These are phyloP conservation scores for Backusella psychrophila DNA, from an alignment of 192 early-diverging fungal species.

Conservation along the genomic window DNA sequence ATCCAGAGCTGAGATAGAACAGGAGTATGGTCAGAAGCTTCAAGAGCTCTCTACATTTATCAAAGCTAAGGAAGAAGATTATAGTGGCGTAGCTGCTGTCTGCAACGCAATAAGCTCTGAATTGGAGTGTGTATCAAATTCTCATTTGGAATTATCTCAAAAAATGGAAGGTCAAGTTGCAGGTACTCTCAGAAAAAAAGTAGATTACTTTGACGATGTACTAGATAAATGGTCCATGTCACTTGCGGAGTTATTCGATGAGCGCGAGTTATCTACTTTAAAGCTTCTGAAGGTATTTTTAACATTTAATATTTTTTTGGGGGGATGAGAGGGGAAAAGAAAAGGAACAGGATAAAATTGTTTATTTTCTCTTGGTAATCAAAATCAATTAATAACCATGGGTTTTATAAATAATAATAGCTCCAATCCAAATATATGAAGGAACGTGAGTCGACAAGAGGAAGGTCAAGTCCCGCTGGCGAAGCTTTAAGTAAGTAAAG, in stretches of 20 bases:
- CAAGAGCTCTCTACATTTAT: neutral
- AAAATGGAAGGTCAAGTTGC: conserved; percentile 9
- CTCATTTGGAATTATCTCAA: conserved; percentile 17
- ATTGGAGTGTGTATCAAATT: conserved; percentile 11
- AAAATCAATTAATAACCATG: neutral
- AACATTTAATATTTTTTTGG: neutral
- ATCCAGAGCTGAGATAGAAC: conserved; percentile 1
- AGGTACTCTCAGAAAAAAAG: neutral
- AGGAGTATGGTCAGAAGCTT: conserved; percentile 19
- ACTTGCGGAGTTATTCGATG: neutral
- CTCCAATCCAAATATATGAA: neutral
- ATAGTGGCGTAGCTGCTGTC: neutral
- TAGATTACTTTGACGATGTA: neutral
- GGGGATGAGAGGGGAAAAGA: neutral
- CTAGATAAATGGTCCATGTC: conserved; percentile 2
- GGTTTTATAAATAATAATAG: neutral
- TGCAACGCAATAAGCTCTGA: conserved; percentile 14
- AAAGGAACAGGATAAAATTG: neutral
- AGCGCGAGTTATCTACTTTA: neutral
- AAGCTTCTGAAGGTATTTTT: conserved; percentile 6
- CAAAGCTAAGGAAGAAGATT: neutral
- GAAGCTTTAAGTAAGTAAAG: neutral
- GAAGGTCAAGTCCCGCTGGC: neutral
- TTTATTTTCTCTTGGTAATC: neutral
- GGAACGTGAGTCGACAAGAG: neutral